A percentile compares a stretch with the other conserved stretches of the same genome.
These are phyloP conservation scores for Cephalotrichum gorgonifer DNA, from an alignment of 2,329 filamentous ascomycete species.

Conservation along the genomic window DNA sequence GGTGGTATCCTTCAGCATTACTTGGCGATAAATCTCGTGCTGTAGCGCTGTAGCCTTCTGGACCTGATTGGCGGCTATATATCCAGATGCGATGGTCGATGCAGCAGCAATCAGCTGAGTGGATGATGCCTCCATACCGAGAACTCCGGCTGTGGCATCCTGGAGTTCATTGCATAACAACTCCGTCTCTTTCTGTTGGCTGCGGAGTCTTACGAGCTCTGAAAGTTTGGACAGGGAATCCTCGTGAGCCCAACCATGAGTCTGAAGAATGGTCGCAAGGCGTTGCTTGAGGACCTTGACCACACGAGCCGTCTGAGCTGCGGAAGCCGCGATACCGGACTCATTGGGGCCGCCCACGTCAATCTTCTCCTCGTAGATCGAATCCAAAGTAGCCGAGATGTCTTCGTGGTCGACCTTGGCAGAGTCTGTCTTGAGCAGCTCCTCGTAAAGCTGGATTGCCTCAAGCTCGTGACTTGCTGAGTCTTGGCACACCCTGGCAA, in stretches of 20 bases:
- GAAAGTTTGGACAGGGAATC: constrained; percentile 23
- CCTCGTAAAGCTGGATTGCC: constrained; percentile 23
- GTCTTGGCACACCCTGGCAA: constrained; percentile 25
- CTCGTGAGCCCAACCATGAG: constrained; percentile 26
- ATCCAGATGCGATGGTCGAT: constrained; percentile 22
- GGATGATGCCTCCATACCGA: constrained; percentile 18
- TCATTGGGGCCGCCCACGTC: constrained; percentile 11
- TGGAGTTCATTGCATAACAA: constrained; percentile 19
- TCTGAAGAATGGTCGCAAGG: constrained; percentile 16
- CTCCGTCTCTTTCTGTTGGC: constrained; percentile 20
- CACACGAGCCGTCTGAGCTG: constrained; percentile 17
- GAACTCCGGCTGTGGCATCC: constrained; percentile 19
- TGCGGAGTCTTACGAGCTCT: constrained; percentile 22
- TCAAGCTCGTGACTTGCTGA: constrained; percentile 22
- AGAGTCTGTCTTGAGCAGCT: constrained; percentile 20
- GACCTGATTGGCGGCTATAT: constrained; percentile 20
- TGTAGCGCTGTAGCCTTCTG: constrained; percentile 20
- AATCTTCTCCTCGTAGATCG: constrained; percentile 25
- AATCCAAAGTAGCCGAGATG: constrained; percentile 21
- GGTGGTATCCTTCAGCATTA: constrained; percentile 22
- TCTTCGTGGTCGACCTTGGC: constrained; percentile 20
- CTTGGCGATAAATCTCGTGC: constrained; percentile 25
- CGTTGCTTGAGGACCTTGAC: constrained; percentile 19
- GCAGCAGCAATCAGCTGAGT: constrained; percentile 21
- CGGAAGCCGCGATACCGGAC: constrained; percentile 13